Evolutionary conservation across 2,329 filamentous ascomycete species (phyloP), one percentile per base, ranked within the genome.

Genomic region (Colletotrichum godetiae): DNA sequence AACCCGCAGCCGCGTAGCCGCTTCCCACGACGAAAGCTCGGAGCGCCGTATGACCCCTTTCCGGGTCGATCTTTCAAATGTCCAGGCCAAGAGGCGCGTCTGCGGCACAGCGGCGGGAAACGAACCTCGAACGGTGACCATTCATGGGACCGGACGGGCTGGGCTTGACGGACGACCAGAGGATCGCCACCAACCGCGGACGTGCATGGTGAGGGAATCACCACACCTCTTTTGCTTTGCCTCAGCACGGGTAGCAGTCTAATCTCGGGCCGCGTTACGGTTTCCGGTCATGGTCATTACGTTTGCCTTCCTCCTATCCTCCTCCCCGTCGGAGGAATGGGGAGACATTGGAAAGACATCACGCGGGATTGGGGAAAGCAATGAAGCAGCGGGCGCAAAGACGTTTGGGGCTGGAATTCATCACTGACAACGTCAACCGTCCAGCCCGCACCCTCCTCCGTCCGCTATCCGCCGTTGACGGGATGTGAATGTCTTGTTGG

Each of bases 181-280:
- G 31, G 46, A 63, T 68, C 58, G 57, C 64, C 69, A 46, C 64
- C 58, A 67, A 60, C 69, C 57, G 58, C 52, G 12, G 31, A 59
- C 65, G 65, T 68, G 65, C 64, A 72, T 62, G 46, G 22, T 49
- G 24, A 35, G 64, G 68, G 33, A 58, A 27, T 60, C 31, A 11
- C 42, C 35, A 55, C 68, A 58, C 27, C 31, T 22, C 31, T 46
- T 22, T 13, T 57, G 49, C 66, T 69, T 59, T 61, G 66, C 55
- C 70, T 56, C 66, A 64, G 65, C 70, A 65, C 59, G 53, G 69
- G 69, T 59, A 68, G 22, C 59, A 69, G 42, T 37, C 52, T 59
- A 68, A 72, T 68, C 33, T 72, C 59, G 58, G 37, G 58, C 29
- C 37, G 42, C 55, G 37, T 63, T 59, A 66, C 65, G 53, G 31